Base-by-base conservation (phyloP, 192 early-diverging fungal genomes). In the Podila verticillata region DNA sequence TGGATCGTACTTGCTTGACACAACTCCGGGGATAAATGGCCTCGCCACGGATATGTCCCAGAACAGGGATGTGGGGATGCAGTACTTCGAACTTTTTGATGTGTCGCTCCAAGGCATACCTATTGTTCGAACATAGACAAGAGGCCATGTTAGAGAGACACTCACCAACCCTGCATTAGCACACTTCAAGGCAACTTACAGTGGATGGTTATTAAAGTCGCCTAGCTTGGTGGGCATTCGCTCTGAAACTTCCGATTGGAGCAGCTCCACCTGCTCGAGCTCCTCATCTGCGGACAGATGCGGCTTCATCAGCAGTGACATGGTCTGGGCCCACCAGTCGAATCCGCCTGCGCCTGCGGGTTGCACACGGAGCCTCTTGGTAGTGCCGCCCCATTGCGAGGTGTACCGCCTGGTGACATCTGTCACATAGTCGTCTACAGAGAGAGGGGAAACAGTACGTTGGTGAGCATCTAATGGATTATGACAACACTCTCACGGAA, bases 51-150 rank as follows among this genome's bases (percentile, higher is more conserved):
- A 93, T 87, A 48, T 86, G 70, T 7, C 96, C 97, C 10, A 99
- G 78, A n/a, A 91, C 71, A 9, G 94, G 90, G 24, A 81, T 67
- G 0, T 74, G 72, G 17, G 96, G 95, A 70, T 95, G 70, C 2
- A 99, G 74, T 4, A 95, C 83, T 65, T 99, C 92, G 62, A 86
- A 90, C 62, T 95, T 92, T 51, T 91, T 92, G 15, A 95, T 69
- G 68, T 98, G 95, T 51, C 96, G 86, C 62, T 96, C 91, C 62
- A 99, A 84, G 15, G 91, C 95, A 83, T 92, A 95, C 17, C 90
- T 91, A 69, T 17, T 7, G 24, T 48, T 20, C 5, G 35, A 22
- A 56, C 30, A 8, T 20, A 68, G 15, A 4, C 9, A 47, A 5
- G 2, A 35, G 20, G n/a, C 2, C 6, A 39, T 19, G 44, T 34